These are phyloP conservation scores for Mycocentrospora acerina DNA, from an alignment of 2,329 filamentous ascomycete species.

Conservation along the genomic window DNA sequence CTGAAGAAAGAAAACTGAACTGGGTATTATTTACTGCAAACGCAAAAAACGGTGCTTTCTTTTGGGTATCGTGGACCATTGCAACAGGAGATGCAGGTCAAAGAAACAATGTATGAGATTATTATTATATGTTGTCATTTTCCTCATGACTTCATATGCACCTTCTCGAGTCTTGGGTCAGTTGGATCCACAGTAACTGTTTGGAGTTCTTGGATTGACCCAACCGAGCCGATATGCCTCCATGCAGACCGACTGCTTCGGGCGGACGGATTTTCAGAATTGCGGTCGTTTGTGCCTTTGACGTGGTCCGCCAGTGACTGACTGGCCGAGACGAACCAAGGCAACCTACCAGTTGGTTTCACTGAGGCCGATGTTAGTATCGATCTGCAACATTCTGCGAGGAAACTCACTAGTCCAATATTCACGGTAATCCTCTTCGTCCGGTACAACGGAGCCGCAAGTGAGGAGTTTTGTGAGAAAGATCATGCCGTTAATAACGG, in stretches of 20 bases:
- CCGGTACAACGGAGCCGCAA: slow-evolving; percentile 69
- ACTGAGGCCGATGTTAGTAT: slow-evolving; percentile 25
- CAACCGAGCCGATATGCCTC: slow-evolving; percentile 26
- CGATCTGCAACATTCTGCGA: background rate
- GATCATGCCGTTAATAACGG: slow-evolving; percentile 69
- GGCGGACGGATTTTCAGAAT: slow-evolving; percentile 23
- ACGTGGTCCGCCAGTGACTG: slow-evolving; percentile 26
- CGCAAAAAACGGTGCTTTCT: too few relatives aligned
- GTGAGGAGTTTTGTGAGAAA: slow-evolving; percentile 68
- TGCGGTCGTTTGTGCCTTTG: slow-evolving; percentile 9
- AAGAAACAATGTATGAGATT: background rate
- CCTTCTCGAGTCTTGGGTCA: slow-evolving; percentile 31
- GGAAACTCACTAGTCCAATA: slow-evolving; percentile 70
- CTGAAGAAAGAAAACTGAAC: too few relatives aligned
- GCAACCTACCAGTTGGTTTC: slow-evolving; percentile 33
- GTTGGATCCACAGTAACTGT: slow-evolving; percentile 26
- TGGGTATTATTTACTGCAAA: too few relatives aligned
- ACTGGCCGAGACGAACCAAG: slow-evolving; percentile 37
- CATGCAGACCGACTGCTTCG: slow-evolving; percentile 26
- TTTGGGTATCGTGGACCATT: too few relatives aligned
- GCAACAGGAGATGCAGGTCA: background rate
- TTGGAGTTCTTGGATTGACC: slow-evolving; percentile 31
- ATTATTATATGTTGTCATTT: too few relatives aligned
- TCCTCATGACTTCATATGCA: slow-evolving; percentile 21
- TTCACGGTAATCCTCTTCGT: slow-evolving; percentile 74